phyloP scores from a whole-genome alignment of 495 filamentous ascomycete species.

The Penicillium longicatenatum region DNA sequence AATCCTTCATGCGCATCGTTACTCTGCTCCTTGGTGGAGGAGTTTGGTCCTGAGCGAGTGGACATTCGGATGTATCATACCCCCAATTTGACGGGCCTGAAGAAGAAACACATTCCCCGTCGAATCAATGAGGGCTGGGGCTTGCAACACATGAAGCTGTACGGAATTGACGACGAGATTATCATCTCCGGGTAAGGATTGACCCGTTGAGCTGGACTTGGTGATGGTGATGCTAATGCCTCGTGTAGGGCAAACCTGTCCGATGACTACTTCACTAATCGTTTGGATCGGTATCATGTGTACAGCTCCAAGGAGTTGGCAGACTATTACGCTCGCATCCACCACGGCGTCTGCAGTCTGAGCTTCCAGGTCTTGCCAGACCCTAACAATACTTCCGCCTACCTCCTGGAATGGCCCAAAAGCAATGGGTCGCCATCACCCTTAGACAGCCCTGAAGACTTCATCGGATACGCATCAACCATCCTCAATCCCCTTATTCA shows the following conservation, averaged over 20 bases:
- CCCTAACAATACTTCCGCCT: conserved; percentile 57
- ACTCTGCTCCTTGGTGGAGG: conserved; percentile 73
- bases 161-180: conserved; percentile 93
- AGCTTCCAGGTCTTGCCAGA: conserved; percentile 77
- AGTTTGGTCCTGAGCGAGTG: conserved; percentile 84
- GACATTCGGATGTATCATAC: conserved; percentile 98
- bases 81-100: conserved; percentile 85
- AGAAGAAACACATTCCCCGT: conserved; percentile 79
- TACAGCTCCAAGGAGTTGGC: conserved; percentile 78
- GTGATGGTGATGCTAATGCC: conserved; percentile 5
- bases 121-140: conserved; percentile 99
- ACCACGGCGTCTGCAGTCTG: conserved; percentile 73
- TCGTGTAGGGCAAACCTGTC: conserved; percentile 78
- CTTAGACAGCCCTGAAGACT: conserved; percentile 64
- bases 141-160: conserved; percentile 98
- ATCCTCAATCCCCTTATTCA: conserved; percentile 67
- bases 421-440: conserved; percentile 73
- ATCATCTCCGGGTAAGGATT: conserved; percentile 79
- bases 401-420: conserved; percentile 75
- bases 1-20: conserved; percentile 88
- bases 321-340: conserved; percentile 78
- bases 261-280: conserved; percentile 92
- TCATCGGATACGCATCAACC: conserved; percentile 65
- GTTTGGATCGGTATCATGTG: conserved; percentile 92
- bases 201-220: background rate